Evolutionary conservation across 208 protist genomes (phyloP), one percentile per base, ranked within the genome.

Genomic region (Kentomonas sorsogonicus): DNA sequence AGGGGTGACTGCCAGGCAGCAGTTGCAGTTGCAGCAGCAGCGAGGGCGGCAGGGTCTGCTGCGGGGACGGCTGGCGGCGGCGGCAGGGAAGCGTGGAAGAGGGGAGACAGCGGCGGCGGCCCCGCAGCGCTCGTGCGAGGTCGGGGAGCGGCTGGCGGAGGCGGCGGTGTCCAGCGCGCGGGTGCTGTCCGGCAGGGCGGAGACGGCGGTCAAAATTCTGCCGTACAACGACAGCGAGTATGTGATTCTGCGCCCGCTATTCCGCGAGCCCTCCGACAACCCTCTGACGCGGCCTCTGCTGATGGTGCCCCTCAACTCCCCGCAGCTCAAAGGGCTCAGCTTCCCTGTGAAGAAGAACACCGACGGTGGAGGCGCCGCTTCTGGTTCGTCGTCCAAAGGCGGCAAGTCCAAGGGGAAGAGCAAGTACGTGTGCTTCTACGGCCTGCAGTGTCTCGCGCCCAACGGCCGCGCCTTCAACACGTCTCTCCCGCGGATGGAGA

Each of bases 381-480:
- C n/a, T n/a, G n/a, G n/a, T n/a, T n/a, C 30, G 20, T 15, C 13
- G 34, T 3, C 6, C 48, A 43, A 47, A 33, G 30, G 15, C 40
- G 34, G 18, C 33, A 2, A 31, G 34, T 39, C 6, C 58, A 29
- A 15, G 59, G 26, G 1, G 36, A 16, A 20, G 23, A 56, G 29
- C 41, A 27, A 46, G 13, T n/a, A n/a, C 2, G 74, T 85, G 1
- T 71, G 69, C 33, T 94, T 91, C 50, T 94, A 91, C 57, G 87
- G 87, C 0, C 53, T 94, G 27, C 73, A 94, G 69, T 94, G 87
- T 36, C 61, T 94, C 30, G 75, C 83, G 15, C 78, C 86, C 22
- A 89, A 73, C 22, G 87, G 87, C 5, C 73, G 77, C 7, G 78
- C 80, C 23, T 94, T 94, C 56, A 91, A 86, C 61, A 79, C 90